Evolutionary conservation across 257 asterid species (phyloP).

Genomic region (Fraxinus anomala): DNA sequence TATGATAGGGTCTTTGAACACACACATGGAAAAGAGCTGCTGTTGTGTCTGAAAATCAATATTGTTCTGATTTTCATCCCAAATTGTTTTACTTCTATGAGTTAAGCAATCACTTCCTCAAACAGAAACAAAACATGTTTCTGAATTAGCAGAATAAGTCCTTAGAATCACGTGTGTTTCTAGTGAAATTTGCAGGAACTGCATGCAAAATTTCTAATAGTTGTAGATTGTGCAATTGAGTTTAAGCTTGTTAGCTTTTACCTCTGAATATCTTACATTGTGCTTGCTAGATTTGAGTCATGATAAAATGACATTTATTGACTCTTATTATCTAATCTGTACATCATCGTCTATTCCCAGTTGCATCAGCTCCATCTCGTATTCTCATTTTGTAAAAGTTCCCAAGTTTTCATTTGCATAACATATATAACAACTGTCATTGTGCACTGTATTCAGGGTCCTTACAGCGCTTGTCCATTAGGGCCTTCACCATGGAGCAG

Average conservation of each 20-base stretch:
- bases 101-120: neutral
- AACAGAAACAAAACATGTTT: neutral
- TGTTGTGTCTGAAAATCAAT: neutral
- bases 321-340: neutral
- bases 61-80: neutral
- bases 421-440: neutral
- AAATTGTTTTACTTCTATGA: neutral
- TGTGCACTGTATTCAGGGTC: constrained; percentile 26
- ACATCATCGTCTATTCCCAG: neutral
- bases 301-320: neutral
- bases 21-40: neutral
- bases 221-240: constrained; percentile 8
- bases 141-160: neutral
- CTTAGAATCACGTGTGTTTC: constrained; percentile 1
- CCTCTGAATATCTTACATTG: neutral
- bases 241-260: neutral
- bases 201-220: constrained; percentile 2
- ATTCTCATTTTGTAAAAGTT: constrained; percentile 16
- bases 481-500: constrained; percentile 29
- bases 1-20: too few species aligned
- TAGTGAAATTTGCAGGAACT: constrained; percentile 1
- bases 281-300: neutral
- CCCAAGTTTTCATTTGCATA: constrained; percentile 1
- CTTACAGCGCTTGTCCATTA: constrained; percentile 28
- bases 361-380: constrained; percentile 12